phyloP scores from a whole-genome alignment of 208 protist genomes.

The Crithidia brevicula region DNA sequence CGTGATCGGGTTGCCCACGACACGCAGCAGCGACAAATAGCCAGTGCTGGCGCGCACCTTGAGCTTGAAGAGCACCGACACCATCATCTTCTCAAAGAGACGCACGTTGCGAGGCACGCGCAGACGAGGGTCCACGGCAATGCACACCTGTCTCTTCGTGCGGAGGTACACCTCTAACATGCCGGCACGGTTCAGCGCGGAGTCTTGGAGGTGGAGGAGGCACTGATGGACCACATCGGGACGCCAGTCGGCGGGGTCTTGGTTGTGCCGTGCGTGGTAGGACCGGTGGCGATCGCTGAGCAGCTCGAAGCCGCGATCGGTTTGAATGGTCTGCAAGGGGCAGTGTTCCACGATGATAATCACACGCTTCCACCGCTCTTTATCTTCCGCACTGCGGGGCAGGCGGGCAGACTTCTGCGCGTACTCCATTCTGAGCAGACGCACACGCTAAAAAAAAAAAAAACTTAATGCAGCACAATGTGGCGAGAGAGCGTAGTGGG shows the following conservation, averaged over 20 bases:
- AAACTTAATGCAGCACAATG: not conserved
- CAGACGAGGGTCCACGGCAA: constrained; percentile 97
- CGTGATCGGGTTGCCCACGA: constrained; percentile 99
- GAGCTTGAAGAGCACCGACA: constrained; percentile 98
- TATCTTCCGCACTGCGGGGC: constrained; percentile 88
- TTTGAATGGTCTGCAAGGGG: constrained; percentile 93
- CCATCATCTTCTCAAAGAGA: constrained; percentile 99
- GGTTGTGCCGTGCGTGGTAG: constrained; percentile 94
- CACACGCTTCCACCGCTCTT: constrained; percentile 87
- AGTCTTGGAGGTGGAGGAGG: constrained; percentile 98
- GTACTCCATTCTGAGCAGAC: constrained; percentile 67
- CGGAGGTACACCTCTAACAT: constrained; percentile 97
- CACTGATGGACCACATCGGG: constrained; percentile 99
- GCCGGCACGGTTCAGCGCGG: constrained; percentile 98
- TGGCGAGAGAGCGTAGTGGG: not conserved
- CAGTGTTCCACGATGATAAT: constrained; percentile 97
- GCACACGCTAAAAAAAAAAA: constrained; percentile 5
- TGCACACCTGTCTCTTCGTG: constrained; percentile 95
- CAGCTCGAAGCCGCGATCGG: constrained; percentile 95
- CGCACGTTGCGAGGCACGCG: constrained; percentile 98
- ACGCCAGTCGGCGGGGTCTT: constrained; percentile 94
- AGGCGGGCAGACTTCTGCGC: constrained; percentile 82
- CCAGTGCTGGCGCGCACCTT: constrained; percentile 93
- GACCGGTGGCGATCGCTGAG: constrained; percentile 97
- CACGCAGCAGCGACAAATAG: constrained; percentile 95